Conservation (phyloP, 2,329 filamentous ascomycete genomes). For the Claviceps humidiphila region DNA sequence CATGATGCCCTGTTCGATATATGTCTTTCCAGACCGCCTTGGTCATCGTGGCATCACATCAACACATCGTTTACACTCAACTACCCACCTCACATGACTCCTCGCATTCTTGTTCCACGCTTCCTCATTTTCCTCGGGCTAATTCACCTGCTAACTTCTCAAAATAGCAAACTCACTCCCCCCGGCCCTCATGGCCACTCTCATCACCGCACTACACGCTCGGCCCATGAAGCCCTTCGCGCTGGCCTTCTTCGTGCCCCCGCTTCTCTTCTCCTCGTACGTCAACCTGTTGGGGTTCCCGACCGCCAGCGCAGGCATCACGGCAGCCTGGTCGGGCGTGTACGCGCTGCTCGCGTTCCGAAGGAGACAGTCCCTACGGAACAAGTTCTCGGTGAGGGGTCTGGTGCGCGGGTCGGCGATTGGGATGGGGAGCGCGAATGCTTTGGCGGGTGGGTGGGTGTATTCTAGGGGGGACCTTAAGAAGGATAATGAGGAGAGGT, state of each 20-base stretch:
- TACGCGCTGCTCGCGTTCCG: conserved; percentile 43
- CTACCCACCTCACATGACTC: neutral
- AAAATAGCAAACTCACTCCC: conserved; percentile 37
- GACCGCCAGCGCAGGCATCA: conserved; percentile 41
- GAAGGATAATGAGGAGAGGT: conserved; percentile 34
- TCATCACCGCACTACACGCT: conserved; percentile 42
- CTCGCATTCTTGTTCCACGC: no score
- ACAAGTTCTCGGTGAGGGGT: conserved; percentile 34
- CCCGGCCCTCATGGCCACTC: conserved; percentile 40
- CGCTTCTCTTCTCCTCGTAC: conserved; percentile 35
- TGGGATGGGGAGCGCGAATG: conserved; percentile 35
- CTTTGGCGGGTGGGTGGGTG: conserved; percentile 35
- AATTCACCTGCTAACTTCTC: neutral
- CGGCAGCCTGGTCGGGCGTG: conserved; percentile 42
- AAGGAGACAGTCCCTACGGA: conserved; percentile 25
- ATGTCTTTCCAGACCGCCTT: neutral
- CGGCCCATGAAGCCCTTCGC: conserved; percentile 39
- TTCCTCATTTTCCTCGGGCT: no score
- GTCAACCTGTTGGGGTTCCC: conserved; percentile 46
- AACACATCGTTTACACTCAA: neutral
- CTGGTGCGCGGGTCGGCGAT: conserved; percentile 37
- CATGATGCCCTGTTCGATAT: neutral
- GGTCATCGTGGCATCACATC: neutral
- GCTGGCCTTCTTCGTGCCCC: conserved; percentile 34
- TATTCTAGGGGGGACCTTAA: conserved; percentile 39